Base-by-base conservation (phyloP, 2,329 filamentous ascomycete genomes). In the Dendrostoma leiphaemia region DNA sequence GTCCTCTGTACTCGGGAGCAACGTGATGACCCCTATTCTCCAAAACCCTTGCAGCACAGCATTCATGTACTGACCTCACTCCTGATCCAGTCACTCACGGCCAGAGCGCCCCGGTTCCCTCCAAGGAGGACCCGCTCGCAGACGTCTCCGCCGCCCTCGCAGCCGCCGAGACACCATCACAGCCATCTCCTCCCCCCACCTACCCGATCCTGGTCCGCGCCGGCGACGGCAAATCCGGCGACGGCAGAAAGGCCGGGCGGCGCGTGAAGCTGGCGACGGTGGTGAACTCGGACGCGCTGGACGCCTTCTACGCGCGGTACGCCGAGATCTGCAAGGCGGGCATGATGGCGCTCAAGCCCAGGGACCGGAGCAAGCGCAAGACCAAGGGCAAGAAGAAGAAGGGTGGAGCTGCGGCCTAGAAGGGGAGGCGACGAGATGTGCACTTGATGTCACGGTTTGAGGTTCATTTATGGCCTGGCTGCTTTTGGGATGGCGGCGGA, bases 261-360 rank as follows among this genome's bases (percentile, higher is more conserved):
- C 86, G 87, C 61, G 72, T 89, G 61, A 96, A 92, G 70, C 68
- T 97, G 24, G 90, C 90, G 2, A 97, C 94, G 0, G 71, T 96
- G 0, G 91, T 97, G 1, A 80, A 88, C 52, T 83, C 88, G 1
- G 83, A 86, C 54, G 83, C 88, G 5, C 70, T 97, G 10, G 91
- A 95, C 51, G 75, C 70, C 0, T 99, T 99, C 67, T 99, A 91
- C 69, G 74, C 77, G 28, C 80, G 83, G 48, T 99, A 97, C 74
- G 92, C 91, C 21, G 94, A 97, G 62, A 80, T 91, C 3, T 97
- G 92, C 74, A 97, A 96, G 76, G 76, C 80, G 0, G 91, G 91
- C 6, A 97, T 97, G 91, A 80, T 82, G 46, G 86, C 87, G 7
- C 69, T 99, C 73, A 97, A 96, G 83, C 96, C 96, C 68, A 82